Evolutionary conservation across 169 alveolate genomes (phyloP).

Genomic region (Cryptosporidium tyzzeri): DNA sequence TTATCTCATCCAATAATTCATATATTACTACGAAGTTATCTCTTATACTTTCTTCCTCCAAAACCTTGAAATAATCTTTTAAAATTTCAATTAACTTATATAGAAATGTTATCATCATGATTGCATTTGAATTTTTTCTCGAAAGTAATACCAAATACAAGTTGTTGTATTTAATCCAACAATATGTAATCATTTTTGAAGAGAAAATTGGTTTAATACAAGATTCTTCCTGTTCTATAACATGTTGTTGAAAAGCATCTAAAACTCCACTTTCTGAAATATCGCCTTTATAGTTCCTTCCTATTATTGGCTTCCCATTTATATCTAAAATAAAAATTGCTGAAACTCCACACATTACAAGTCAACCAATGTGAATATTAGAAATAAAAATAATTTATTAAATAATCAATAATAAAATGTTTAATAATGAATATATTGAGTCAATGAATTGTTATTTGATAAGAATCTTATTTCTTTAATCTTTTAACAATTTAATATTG

Average conservation of each 20-base stretch:
- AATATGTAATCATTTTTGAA: conserved; percentile 93
- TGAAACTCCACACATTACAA: conserved; percentile 90
- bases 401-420: background rate
- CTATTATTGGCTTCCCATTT: conserved; percentile 90
- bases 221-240: conserved; percentile 94
- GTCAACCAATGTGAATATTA: background rate
- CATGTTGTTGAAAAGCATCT: conserved; percentile 90
- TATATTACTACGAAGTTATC: conserved; percentile 99
- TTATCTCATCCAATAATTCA: conserved; percentile 98
- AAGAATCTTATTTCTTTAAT: background rate
- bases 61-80: conserved; percentile 95
- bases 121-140: conserved; percentile 86
- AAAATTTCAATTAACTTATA: conserved; percentile 90
- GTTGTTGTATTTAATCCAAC: conserved; percentile 97
- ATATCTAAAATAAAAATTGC: conserved; percentile 93
- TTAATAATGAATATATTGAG: background rate
- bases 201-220: conserved; percentile 94
- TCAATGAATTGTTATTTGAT: background rate
- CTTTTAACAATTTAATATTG: background rate
- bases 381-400: background rate
- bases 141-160: conserved; percentile 89
- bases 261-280: conserved; percentile 83
- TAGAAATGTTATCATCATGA: conserved; percentile 87
- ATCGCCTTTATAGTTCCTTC: conserved; percentile 94
- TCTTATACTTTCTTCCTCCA: conserved; percentile 98